Base-by-base conservation (phyloP, 208 protist genomes). In the Trypanosoma conorhini region DNA sequence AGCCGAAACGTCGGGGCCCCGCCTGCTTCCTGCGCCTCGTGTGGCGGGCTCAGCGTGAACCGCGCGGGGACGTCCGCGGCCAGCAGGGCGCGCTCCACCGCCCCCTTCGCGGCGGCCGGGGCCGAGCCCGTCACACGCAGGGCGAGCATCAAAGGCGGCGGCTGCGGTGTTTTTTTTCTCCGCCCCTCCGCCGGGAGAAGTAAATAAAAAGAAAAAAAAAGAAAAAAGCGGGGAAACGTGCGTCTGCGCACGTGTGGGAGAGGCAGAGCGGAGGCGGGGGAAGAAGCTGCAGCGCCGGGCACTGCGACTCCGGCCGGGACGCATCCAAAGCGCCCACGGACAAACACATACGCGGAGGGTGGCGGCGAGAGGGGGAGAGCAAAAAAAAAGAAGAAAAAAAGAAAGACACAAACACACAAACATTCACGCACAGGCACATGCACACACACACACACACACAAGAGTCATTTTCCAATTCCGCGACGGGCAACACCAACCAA, bases 111-210 rank as follows among this genome's bases (percentile, higher is more conserved):
- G 22, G 79, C 62, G 12, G 63, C 56, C 9, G 76, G 58, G 24
- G 79, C 74, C 38, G 72, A 73, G 28, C 84, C 84, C 24, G 69
- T 76, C 54, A 89, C 75, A 24, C 55, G 15, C 8, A 89, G 71
- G 5, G 46, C 42, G n/a, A 72, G 48, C 67, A 81, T 80, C 44
- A 40, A 59, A 33, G 24, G 46, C 7, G 21, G 21, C 21, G 42
- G 15, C 42, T n/a, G 42, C 42, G 8, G 12, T 48, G 42, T 52
- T 21, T 46, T 57, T 21, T 51, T 70, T 67, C 31, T 21, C 40
- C 22, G n/a, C n/a, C n/a, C n/a, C n/a, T n/a, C n/a, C n/a, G n/a
- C n/a, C n/a, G n/a, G n/a, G n/a, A n/a, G n/a, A n/a, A 57, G 24
- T 19, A 10, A 57, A 22, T 30, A 40, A 5, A 42, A 42, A 13